These are phyloP conservation scores for Monosporascus sp. DNA, from an alignment of 2,329 filamentous ascomycete species.

Conservation along the genomic window DNA sequence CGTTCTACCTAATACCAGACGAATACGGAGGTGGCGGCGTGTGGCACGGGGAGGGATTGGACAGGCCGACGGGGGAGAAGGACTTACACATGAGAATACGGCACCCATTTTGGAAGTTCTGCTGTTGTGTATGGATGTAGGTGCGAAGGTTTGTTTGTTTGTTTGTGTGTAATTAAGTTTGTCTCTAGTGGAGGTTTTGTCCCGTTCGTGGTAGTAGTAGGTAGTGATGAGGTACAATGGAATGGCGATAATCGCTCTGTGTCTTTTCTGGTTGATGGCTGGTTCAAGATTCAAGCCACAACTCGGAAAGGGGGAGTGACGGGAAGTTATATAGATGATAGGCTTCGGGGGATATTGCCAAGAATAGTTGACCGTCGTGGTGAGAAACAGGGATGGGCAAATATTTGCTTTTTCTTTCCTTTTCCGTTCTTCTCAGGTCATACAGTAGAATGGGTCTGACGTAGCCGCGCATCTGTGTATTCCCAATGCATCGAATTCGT, in stretches of 20 bases:
- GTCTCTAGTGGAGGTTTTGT: neutral
- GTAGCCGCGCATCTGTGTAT: too few species aligned
- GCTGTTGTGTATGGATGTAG: slow-evolving; percentile 5
- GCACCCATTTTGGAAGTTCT: slow-evolving; percentile 63
- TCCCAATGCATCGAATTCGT: too few species aligned
- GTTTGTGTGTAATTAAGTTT: slow-evolving; percentile 5
- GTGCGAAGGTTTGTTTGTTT: slow-evolving; percentile 2
- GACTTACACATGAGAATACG: slow-evolving; percentile 76
- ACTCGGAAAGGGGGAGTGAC: neutral
- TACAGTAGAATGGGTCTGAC: too few species aligned
- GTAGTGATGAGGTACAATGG: neutral
- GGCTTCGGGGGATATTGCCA: too few species aligned
- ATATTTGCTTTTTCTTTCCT: too few species aligned
- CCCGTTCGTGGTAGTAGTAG: neutral
- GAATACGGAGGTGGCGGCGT: too few species aligned
- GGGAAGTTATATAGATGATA: neutral
- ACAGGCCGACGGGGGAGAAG: neutral
- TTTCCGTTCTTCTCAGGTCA: too few species aligned
- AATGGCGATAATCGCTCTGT: neutral
- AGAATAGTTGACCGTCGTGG: too few species aligned
- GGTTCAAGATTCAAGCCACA: neutral
- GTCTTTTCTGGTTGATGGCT: neutral
- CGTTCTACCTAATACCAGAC: too few species aligned
- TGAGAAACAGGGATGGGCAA: too few species aligned
- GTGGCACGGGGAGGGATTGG: too few species aligned